Conservation (phyloP, 176 grass and related monocot genomes). For the Musa itinerans region DNA sequence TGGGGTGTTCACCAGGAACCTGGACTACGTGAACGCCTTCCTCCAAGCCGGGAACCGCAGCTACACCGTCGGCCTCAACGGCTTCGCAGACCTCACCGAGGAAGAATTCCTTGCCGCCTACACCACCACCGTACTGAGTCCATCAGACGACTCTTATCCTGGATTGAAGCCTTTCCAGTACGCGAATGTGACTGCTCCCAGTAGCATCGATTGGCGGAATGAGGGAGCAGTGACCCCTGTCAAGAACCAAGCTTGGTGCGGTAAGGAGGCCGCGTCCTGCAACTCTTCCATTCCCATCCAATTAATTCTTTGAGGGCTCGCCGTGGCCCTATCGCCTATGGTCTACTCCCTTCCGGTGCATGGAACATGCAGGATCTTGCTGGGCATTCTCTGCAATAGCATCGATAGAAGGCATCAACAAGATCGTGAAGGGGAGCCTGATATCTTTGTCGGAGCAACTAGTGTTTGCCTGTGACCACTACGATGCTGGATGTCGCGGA, state of each 20-base stretch:
- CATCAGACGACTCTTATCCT: not conserved
- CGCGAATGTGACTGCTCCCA: no score
- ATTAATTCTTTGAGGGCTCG: no score
- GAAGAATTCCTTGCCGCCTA: not conserved
- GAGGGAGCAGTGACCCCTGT: no score
- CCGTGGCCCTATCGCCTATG: no score
- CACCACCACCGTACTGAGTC: not conserved
- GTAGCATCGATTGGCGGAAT: no score
- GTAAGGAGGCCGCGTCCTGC: no score
- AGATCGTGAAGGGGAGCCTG: constrained; percentile 25
- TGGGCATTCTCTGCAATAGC: constrained; percentile 44
- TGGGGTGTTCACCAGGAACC: not conserved
- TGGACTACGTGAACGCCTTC: not conserved
- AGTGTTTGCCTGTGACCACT: constrained; percentile 42
- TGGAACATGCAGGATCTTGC: constrained; percentile 16
- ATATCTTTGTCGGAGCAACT: constrained; percentile 37
- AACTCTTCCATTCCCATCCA: no score
- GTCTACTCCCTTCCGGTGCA: no score
- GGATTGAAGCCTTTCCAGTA: not conserved
- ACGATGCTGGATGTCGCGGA: constrained; percentile 25
- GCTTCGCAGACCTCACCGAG: constrained; percentile 85
- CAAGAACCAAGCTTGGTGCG: no score
- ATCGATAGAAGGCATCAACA: constrained; percentile 32
- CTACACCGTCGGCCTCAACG: constrained; percentile 46
- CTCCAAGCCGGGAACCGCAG: not conserved